Evolutionary conservation across 177 flowering plant genomes (phyloP).

Genomic region (Tripterygium wilfordii): DNA sequence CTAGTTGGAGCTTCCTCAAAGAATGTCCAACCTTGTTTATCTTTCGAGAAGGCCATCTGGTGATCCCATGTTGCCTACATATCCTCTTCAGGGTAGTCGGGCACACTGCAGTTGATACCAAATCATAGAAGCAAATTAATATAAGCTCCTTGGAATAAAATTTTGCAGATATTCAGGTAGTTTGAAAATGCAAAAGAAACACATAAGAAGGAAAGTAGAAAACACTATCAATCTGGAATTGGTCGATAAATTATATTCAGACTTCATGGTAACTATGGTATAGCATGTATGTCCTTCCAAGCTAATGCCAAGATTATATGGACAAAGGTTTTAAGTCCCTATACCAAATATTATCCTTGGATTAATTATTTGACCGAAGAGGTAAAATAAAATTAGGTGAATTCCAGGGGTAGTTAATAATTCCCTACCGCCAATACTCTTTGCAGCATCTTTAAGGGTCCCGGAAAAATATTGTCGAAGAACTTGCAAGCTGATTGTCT

Average conservation of each 20-base stretch:
- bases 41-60: constrained; percentile 89
- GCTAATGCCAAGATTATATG: no score
- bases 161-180: no score
- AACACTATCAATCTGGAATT: no score
- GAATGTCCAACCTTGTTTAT: constrained; percentile 87
- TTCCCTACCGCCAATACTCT: constrained; percentile 72
- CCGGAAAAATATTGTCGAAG: constrained; percentile 79
- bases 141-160: no score
- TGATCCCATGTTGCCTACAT: constrained; percentile 89
- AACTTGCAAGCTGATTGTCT: constrained; percentile 64
- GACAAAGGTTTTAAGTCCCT: no score
- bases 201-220: no score
- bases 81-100: constrained; percentile 90
- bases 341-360: no score
- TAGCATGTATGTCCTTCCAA: no score
- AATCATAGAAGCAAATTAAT: neutral
- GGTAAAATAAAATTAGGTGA: neutral
- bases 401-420: neutral
- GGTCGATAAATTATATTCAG: no score
- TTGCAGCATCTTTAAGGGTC: constrained; percentile 94
- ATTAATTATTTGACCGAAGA: neutral
- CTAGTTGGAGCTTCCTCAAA: constrained; percentile 64
- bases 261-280: no score
- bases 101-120: constrained; percentile 50
- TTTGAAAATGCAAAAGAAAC: no score